Evolutionary conservation across 345 rosid genomes (phyloP), one percentile per base, ranked within the genome.

Genomic region (Hibiscus trionum): DNA sequence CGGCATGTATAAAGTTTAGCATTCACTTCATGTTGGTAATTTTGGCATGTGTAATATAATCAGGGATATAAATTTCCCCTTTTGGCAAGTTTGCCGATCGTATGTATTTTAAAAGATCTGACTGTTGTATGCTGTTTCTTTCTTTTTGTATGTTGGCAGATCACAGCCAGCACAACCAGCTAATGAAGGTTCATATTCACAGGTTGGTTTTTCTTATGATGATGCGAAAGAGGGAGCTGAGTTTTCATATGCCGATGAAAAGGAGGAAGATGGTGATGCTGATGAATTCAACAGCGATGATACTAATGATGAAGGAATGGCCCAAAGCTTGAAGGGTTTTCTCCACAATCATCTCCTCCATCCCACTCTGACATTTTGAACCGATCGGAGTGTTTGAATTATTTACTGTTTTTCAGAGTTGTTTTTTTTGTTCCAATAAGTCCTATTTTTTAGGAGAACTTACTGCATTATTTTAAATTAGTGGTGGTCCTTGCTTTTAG

Each of bases 271-370:
- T 29, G 94, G 85, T 1, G 94, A 90, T 0, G 96, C 89, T 9
- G 99, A 93, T 49, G 97, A 95, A 27, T 95, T 90, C 78, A 87
- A 93, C 68, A 95, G 98, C 75, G 91, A 91, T 75, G 98, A 93
- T 73, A 93, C 97, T 76, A 86, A 87, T 72, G 97, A 95, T 82
- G 96, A 91, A 84, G 96, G 91, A 44, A 90, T 96, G 97, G 98
- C 91, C 72, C 86, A 66, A 96, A 86, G 87, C 86, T 80, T 75
- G 93, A 65, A 84, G 90, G 93, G 84, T 84, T 77, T 84, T 89
- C 98, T 75, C 98, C 99, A 44, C 98, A 96, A 65, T 77, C 85
- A 63, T 93, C 99, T 82, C 98, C 97, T 74, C 90, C 85, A 66
- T 81, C 86, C 44, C 91, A 83, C 46, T 73, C 91, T 83, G 91